Evolutionary conservation across 768 basidiomycete species (phyloP).

Genomic region (Russula lepida): DNA sequence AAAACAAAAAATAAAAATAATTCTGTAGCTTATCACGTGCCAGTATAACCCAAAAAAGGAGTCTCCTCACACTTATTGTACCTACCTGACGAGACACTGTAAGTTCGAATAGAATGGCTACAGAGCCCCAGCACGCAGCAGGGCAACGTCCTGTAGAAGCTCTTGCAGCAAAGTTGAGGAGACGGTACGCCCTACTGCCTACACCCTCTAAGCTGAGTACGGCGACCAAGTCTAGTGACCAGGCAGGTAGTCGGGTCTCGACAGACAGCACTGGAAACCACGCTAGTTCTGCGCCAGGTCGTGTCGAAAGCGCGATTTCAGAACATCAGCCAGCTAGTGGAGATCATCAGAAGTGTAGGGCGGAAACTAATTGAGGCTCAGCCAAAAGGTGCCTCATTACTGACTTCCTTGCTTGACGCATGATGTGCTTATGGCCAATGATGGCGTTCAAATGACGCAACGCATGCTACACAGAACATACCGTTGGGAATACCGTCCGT

Average conservation of each 20-base stretch:
- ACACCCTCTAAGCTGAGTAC: not conserved
- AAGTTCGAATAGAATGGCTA: slow-evolving; percentile 31
- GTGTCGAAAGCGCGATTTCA: slow-evolving; percentile 80
- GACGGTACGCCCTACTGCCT: slow-evolving; percentile 46
- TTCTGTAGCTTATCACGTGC: too few species aligned
- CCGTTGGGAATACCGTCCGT: slow-evolving; percentile 90
- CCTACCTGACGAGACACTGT: not conserved
- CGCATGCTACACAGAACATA: slow-evolving; percentile 55
- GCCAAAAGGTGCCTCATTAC: slow-evolving; percentile 65
- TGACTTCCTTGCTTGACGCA: not conserved
- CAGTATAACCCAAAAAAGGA: too few species aligned
- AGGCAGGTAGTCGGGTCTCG: slow-evolving; percentile 92
- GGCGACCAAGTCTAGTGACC: slow-evolving; percentile 17
- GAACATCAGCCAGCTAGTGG: slow-evolving; percentile 78
- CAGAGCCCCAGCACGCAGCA: slow-evolving; percentile 32
- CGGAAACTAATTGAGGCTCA: slow-evolving; percentile 80
- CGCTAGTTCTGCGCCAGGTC: slow-evolving; percentile 81
- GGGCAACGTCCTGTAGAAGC: slow-evolving; percentile 57
- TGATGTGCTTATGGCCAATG: not conserved
- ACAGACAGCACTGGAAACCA: slow-evolving; percentile 81
- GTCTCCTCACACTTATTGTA: not conserved
- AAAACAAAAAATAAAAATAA: too few species aligned
- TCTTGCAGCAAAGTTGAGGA: slow-evolving; percentile 58
- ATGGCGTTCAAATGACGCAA: slow-evolving; percentile 5
- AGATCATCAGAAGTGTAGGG: slow-evolving; percentile 72